phyloP scores from a whole-genome alignment of 2,329 filamentous ascomycete species.

The Clonostachys rhizophaga region DNA sequence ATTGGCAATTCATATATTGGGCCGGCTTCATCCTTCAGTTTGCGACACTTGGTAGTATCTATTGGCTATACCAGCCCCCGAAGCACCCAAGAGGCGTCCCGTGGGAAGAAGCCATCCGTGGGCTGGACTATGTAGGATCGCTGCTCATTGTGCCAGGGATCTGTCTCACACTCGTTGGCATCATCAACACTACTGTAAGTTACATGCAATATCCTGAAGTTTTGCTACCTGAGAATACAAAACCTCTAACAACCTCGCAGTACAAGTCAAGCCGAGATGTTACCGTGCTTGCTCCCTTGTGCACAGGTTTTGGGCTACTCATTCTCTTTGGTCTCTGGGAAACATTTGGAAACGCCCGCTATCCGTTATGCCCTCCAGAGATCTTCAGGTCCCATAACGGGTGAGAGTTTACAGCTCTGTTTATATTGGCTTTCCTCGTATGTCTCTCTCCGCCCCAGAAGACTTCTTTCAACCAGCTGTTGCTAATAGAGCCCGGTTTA shows the following conservation, averaged over 20 bases:
- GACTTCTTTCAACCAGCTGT: too few relatives aligned
- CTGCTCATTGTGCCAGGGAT: slow-evolving; percentile 26
- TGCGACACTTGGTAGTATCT: slow-evolving; percentile 34
- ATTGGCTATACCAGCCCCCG: slow-evolving; percentile 24
- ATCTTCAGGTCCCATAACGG: slow-evolving; percentile 37
- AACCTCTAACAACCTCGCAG: slow-evolving; percentile 3
- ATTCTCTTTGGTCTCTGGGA: slow-evolving; percentile 29
- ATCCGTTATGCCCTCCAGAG: slow-evolving; percentile 33
- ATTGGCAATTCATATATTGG: slow-evolving; percentile 40
- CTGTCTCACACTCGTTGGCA: slow-evolving; percentile 27
- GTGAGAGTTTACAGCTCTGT: slow-evolving; percentile 39
- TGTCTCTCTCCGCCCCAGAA: too few relatives aligned
- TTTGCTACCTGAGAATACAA: too few relatives aligned
- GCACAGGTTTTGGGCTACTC: slow-evolving; percentile 24
- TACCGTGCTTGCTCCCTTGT: slow-evolving; percentile 27
- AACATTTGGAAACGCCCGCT: slow-evolving; percentile 24
- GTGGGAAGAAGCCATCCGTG: slow-evolving; percentile 20
- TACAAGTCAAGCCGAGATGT: slow-evolving; percentile 2
- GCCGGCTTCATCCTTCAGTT: slow-evolving; percentile 31
- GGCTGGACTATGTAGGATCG: slow-evolving; percentile 29
- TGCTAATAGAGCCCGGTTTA: too few relatives aligned
- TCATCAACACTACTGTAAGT: slow-evolving; percentile 24
- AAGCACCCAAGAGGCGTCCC: slow-evolving; percentile 23
- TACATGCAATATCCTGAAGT: slow-evolving; percentile 17
- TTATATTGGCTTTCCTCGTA: slow-evolving; percentile 34